Evolutionary conservation across 805 yeast species (phyloP).

Genomic region (Suhomyces canberraensis): DNA sequence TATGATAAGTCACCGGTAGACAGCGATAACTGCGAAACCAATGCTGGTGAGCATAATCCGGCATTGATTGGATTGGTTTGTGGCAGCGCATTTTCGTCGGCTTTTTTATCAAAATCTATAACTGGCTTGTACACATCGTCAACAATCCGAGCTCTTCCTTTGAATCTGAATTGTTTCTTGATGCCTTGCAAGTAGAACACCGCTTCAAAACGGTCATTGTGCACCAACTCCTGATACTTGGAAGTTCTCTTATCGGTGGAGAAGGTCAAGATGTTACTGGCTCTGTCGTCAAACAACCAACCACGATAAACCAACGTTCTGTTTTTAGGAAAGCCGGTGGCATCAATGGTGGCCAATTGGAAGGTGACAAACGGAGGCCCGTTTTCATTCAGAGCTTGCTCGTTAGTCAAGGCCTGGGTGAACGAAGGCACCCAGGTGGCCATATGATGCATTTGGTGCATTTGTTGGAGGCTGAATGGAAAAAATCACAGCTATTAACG

Average conservation of each 20-base stretch:
- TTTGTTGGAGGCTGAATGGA: conserved; percentile 4
- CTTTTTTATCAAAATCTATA: conserved; percentile 16
- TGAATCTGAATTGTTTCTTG: conserved; percentile 68
- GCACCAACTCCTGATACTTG: conserved; percentile 52
- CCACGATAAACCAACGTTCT: conserved; percentile 74
- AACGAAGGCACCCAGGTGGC: conserved; percentile 81
- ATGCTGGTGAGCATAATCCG: conserved; percentile 28
- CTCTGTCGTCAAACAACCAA: conserved; percentile 66
- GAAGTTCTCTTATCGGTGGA: conserved; percentile 70
- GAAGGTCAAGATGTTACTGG: conserved; percentile 64
- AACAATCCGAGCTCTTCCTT: conserved; percentile 57
- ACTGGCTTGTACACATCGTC: conserved; percentile 31
- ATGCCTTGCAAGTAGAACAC: conserved; percentile 66
- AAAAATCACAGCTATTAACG: not conserved
- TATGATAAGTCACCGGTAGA: conserved; percentile 24
- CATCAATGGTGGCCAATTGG: conserved; percentile 66
- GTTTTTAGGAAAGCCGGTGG: conserved; percentile 53
- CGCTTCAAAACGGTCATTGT: conserved; percentile 64
- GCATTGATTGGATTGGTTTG: conserved; percentile 21
- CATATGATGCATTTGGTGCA: conserved; percentile 33
- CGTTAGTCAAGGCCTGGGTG: conserved; percentile 49
- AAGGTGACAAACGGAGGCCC: conserved; percentile 54
- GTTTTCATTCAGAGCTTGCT: conserved; percentile 23
- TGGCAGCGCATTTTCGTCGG: not conserved
- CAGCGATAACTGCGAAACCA: conserved; percentile 17